A percentile compares a stretch with the other conserved stretches of the same genome.
Conservation (phyloP, 768 basidiomycete genomes). For the Epithele typhae region DNA sequence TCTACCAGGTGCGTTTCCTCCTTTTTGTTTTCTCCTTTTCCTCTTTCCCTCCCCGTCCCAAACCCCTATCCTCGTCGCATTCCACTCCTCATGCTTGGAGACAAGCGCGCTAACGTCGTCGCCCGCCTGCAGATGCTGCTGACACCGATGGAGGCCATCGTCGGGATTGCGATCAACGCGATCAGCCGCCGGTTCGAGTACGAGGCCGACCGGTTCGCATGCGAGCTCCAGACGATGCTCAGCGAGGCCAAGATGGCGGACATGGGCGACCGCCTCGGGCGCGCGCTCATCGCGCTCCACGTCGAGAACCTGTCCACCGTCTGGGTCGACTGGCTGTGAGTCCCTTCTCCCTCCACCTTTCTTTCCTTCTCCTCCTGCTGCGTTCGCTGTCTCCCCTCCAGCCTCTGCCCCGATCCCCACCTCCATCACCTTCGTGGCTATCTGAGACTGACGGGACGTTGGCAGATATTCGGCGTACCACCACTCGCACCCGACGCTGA, state of each 20-base stretch:
- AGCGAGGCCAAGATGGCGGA: constrained; percentile 55
- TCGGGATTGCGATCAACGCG: constrained; percentile 73
- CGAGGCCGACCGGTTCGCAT: constrained; percentile 87
- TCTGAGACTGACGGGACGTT: constrained; percentile 1
- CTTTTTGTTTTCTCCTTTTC: constrained; percentile 7
- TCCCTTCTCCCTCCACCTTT: constrained; percentile 14
- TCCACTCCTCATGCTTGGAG: no score
- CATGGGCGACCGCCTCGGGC: constrained; percentile 82
- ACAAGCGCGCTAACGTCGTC: no score
- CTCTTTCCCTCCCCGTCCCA: neutral
- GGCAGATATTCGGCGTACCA: constrained; percentile 91
- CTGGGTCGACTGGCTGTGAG: constrained; percentile 90
- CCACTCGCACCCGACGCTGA: constrained; percentile 92
- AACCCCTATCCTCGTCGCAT: neutral
- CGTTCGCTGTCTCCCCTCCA: no score
- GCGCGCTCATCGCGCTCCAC: constrained; percentile 81
- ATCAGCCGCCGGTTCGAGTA: constrained; percentile 87
- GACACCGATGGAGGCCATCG: constrained; percentile 71
- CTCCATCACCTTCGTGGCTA: neutral
- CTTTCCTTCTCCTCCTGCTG: neutral
- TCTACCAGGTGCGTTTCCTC: constrained; percentile 59
- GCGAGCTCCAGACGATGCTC: constrained; percentile 55
- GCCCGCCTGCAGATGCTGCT: constrained; percentile 57
- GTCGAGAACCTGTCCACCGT: constrained; percentile 91
- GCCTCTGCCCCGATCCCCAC: no score